phyloP scores from a whole-genome alignment of 2,329 filamentous ascomycete species.

The Zymoseptoria passerinii region DNA sequence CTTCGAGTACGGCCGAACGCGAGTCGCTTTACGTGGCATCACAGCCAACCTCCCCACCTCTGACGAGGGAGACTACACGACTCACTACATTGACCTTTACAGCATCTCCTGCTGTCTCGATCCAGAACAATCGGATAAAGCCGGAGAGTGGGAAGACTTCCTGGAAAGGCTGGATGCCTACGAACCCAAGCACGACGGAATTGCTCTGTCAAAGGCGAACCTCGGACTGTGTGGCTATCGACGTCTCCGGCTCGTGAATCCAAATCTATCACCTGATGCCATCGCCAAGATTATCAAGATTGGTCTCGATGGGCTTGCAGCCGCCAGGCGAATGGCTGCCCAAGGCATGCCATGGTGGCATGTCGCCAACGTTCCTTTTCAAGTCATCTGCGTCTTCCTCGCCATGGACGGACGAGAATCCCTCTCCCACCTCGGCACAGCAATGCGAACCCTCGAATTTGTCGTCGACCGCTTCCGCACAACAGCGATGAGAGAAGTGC shows the following conservation, averaged over 20 bases:
- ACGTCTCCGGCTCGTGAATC: slow-evolving; percentile 45
- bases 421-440: slow-evolving; percentile 42
- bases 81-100: slow-evolving; percentile 46
- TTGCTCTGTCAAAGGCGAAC: slow-evolving; percentile 43
- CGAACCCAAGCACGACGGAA: slow-evolving; percentile 25
- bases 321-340: slow-evolving; percentile 41
- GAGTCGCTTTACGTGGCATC: slow-evolving; percentile 42
- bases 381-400: slow-evolving; percentile 48
- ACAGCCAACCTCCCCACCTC: slow-evolving; percentile 35
- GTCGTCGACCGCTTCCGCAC: slow-evolving; percentile 28
- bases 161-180: slow-evolving; percentile 25
- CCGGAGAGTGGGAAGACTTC: slow-evolving; percentile 25
- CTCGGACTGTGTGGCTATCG: slow-evolving; percentile 49
- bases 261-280: slow-evolving; percentile 36
- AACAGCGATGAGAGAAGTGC: slow-evolving; percentile 41
- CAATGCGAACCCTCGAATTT: slow-evolving; percentile 36
- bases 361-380: slow-evolving; percentile 52
- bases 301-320: slow-evolving; percentile 38
- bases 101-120: slow-evolving; percentile 48
- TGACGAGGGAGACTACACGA: slow-evolving; percentile 36
- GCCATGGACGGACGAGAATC: slow-evolving; percentile 47
- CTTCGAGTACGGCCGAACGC: slow-evolving; percentile 50
- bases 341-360: slow-evolving; percentile 49
- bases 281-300: slow-evolving; percentile 43
- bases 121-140: slow-evolving; percentile 34